Conservation (phyloP, 2,329 filamentous ascomycete species). For the Laburnicola sp. region DNA sequence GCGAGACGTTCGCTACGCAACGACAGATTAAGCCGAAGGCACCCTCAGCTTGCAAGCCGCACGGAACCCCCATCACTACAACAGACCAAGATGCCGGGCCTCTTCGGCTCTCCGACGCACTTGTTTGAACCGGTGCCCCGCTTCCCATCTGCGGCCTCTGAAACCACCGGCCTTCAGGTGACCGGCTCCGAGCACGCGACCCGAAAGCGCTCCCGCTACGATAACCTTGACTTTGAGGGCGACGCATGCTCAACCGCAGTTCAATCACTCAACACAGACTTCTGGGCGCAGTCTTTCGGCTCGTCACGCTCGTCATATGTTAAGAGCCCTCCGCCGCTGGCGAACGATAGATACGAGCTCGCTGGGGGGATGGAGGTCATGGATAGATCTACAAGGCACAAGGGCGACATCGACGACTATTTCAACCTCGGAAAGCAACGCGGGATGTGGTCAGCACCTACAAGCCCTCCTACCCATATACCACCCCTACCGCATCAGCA, state of each 20-base stretch:
- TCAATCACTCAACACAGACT: conserved; percentile 16
- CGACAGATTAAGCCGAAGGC: conserved; percentile 20
- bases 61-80: conserved; percentile 27
- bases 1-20: not conserved
- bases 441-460: conserved; percentile 41
- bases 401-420: conserved; percentile 49
- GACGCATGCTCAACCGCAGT: conserved; percentile 14
- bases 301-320: conserved; percentile 28
- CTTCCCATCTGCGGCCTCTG: conserved; percentile 25
- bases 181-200: conserved; percentile 35
- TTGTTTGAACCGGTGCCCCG: conserved; percentile 29
- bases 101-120: conserved; percentile 23
- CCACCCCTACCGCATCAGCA: conserved; percentile 14
- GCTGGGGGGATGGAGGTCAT: conserved; percentile 56
- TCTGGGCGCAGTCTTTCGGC: conserved; percentile 26
- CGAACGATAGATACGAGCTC: conserved; percentile 56
- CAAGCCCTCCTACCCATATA: conserved; percentile 26
- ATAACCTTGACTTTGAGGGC: conserved; percentile 6
- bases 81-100: conserved; percentile 33
- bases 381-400: conserved; percentile 41
- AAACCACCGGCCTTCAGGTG: conserved; percentile 35
- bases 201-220: conserved; percentile 34
- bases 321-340: conserved; percentile 50
- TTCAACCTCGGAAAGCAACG: conserved; percentile 44
- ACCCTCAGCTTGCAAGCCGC: conserved; percentile 18